Evolutionary conservation across 2,329 filamentous ascomycete species (phyloP), one percentile per base, ranked within the genome.

Genomic region (Aureobasidium leucospermi): DNA sequence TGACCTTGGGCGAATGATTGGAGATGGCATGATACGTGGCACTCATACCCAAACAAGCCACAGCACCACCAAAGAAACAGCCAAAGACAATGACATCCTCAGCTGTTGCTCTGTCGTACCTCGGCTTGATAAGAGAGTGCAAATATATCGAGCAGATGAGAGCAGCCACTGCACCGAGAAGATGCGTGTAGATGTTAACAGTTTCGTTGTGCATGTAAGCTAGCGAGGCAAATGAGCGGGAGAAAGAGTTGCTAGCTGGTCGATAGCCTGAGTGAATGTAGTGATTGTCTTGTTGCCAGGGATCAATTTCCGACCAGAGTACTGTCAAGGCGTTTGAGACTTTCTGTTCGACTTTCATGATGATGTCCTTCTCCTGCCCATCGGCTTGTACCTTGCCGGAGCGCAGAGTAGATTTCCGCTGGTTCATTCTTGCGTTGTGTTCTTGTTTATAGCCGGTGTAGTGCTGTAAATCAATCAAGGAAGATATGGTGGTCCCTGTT

Each of bases 11-110:
- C 16, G 89, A 94, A 73, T 99, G 94, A 65, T 96, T 96, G 23
- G 81, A 85, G 49, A 96, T 82, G 1, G 89, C 82, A 71, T 99
- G 94, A 70, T 86, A 99, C 2, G 87, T 88, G 5, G 90, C 76
- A 59, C 73, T 76, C 74, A 79, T 77, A 5, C 75, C 75, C 34
- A 80, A 63, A 63, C 78, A 80, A 4, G 68, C 68, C 1, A 74
- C 66, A 0, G 77, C 76, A 10, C 90, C 90, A 28, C 77, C 76
- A 67, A 96, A 91, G 78, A 94, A 96, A 74, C 86, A 91, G 1
- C 78, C 76, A 70, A 96, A 90, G 32, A 84, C 89, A 38, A 84
- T 63, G n/a, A 89, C 77, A 70, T 96, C 90, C 3, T 80, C 74
- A 8, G 68, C 61, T 8, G 78, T 79, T 6, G 88, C 87, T 2